Conservation (phyloP, 192 early-diverging fungal species). For the Dispira simplex region DNA sequence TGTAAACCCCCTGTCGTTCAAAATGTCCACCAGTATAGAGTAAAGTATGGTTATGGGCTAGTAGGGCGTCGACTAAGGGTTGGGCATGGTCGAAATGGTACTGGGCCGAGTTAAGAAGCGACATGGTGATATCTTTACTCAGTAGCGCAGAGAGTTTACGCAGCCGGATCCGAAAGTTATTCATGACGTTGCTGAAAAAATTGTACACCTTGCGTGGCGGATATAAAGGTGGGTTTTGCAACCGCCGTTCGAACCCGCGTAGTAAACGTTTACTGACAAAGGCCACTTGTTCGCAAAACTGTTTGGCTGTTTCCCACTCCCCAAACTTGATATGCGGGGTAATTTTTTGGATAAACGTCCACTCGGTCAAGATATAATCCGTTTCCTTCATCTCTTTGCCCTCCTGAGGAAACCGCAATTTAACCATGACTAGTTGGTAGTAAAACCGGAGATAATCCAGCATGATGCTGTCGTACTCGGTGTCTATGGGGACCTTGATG, state of each 20-base stretch:
- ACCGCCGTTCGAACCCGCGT: conserved; percentile 16
- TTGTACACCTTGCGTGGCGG: conserved; percentile 22
- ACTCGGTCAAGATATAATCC: conserved; percentile 69
- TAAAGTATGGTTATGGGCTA: conserved; percentile 54
- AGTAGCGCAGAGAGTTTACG: conserved; percentile 26
- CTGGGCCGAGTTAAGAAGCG: conserved; percentile 55
- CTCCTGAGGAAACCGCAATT: conserved; percentile 40
- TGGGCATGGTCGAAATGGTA: conserved; percentile 44
- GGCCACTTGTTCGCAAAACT: conserved; percentile 46
- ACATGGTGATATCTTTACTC: conserved; percentile 23
- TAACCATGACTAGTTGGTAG: conserved; percentile 60
- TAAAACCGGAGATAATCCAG: conserved; percentile 59
- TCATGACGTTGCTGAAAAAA: conserved; percentile 20
- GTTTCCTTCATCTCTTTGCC: conserved; percentile 46
- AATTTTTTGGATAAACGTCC: conserved; percentile 57
- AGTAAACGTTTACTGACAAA: conserved; percentile 19
- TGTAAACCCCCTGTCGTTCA: conserved; percentile 49
- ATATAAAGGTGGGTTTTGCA: conserved; percentile 22
- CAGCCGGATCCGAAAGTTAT: conserved; percentile 27
- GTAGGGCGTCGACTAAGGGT: conserved; percentile 41
- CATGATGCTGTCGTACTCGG: conserved; percentile 55
- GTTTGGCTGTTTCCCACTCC: conserved; percentile 51
- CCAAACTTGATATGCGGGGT: conserved; percentile 57
- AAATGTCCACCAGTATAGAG: conserved; percentile 48
- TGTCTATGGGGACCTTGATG: conserved; percentile 38